Evolutionary conservation across 495 filamentous ascomycete genomes (phyloP).

Genomic region (Aspergillus affinis): DNA sequence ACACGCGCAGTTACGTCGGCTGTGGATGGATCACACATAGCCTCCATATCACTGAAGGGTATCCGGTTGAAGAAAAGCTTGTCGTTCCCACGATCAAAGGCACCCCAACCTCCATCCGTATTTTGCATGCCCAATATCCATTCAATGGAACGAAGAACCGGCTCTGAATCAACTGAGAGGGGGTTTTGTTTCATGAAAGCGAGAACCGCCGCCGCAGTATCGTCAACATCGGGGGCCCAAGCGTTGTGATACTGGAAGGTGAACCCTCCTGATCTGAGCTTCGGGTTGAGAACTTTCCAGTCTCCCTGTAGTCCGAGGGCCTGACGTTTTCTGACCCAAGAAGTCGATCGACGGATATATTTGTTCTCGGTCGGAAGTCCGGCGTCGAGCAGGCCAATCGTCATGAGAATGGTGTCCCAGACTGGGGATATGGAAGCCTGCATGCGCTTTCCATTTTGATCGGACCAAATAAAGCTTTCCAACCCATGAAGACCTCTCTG

Average conservation of each 20-base stretch:
- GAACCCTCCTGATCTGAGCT: constrained; percentile 27
- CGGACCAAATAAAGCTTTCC: constrained; percentile 26
- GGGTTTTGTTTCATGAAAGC: constrained; percentile 31
- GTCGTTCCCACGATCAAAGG: constrained; percentile 42
- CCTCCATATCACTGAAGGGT: constrained; percentile 46
- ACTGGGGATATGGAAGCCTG: constrained; percentile 27
- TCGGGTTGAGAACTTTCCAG: constrained; percentile 31
- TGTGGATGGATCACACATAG: constrained; percentile 33
- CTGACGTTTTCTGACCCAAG: constrained; percentile 32
- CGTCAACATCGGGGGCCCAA: constrained; percentile 45
- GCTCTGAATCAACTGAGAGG: too few relatives aligned
- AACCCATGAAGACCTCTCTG: constrained; percentile 22
- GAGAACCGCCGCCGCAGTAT: constrained; percentile 39
- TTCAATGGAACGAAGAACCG: constrained; percentile 17
- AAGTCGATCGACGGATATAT: background rate
- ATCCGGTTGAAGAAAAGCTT: constrained; percentile 39
- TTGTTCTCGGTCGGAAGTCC: background rate
- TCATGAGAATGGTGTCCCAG: constrained; percentile 41
- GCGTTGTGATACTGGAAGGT: constrained; percentile 37
- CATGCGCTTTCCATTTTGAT: constrained; percentile 25
- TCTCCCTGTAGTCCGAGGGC: constrained; percentile 27
- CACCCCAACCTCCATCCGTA: constrained; percentile 43
- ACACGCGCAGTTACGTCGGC: constrained; percentile 40
- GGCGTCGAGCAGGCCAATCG: constrained; percentile 28
- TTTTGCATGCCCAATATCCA: constrained; percentile 51